phyloP scores from a whole-genome alignment of 345 rosid species.

The Arabidopsis arenosa region DNA sequence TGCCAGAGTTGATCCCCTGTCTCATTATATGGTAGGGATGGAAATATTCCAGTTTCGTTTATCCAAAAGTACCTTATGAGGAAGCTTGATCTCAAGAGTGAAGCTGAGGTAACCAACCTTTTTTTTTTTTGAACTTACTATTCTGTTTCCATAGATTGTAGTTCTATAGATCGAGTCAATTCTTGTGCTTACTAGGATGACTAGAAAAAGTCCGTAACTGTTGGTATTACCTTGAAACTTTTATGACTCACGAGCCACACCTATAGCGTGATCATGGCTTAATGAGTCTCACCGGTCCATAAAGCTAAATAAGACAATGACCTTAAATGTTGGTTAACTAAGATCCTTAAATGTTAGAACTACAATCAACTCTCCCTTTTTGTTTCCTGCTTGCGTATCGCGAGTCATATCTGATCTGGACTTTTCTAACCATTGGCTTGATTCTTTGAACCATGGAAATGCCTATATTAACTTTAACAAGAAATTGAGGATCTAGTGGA shows the following conservation, averaged over 20 bases:
- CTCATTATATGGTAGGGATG: conserved; percentile 65
- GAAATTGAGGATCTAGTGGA: not conserved
- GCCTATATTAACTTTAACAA: not conserved
- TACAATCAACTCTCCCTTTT: conserved; percentile 1
- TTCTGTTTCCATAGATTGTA: not conserved
- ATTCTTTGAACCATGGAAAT: not conserved
- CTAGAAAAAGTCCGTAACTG: not conserved
- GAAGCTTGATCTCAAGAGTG: conserved; percentile 82
- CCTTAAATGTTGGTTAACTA: not conserved
- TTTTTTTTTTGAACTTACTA: not conserved
- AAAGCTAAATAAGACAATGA: conserved; percentile 1
- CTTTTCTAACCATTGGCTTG: not conserved
- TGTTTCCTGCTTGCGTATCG: not conserved
- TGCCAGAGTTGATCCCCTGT: conserved; percentile 16
- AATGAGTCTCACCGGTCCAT: not conserved
- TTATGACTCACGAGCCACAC: not conserved
- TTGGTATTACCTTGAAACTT: conserved; percentile 13
- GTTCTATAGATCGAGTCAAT: conserved; percentile 7
- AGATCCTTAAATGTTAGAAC: not conserved
- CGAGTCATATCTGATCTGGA: not conserved
- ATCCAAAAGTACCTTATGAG: conserved; percentile 85
- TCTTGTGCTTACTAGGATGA: not conserved
- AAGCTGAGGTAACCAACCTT: conserved; percentile 69
- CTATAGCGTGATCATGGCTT: conserved; percentile 3
- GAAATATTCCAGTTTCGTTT: conserved; percentile 75